Evolutionary conservation across 2,329 filamentous ascomycete species (phyloP), one percentile per base, ranked within the genome.

Genomic region (Plectosphaerella sp.): DNA sequence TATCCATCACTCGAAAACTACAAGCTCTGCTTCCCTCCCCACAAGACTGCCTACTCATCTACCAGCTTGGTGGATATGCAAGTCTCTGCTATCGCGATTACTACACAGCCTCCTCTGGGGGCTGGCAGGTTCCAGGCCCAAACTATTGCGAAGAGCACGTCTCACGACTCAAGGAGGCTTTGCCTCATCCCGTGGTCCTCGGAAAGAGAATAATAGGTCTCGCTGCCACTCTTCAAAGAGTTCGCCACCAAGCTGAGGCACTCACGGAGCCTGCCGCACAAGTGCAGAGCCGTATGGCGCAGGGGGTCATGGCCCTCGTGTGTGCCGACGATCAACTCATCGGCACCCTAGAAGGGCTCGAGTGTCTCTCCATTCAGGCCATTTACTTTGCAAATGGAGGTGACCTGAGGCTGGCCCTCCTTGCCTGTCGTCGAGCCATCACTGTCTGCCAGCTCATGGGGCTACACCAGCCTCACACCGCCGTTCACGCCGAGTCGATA

Each of bases 341-440:
- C 0, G 64, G 62, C 22, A 73, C 70, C 0, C 39, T 78, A 1
- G 76, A 80, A 49, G 75, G 76, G 0, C 59, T 81, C 6, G 74
- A 80, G 53, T 78, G 74, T 49, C 56, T 82, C n/a, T 67, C 79
- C 56, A 64, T 80, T 0, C 72, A 79, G 54, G 67, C 67, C 12
- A 64, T 77, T 20, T 77, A 72, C 56, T 64, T 74, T 7, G 72
- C 71, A 25, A 78, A 79, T 25, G 61, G 62, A 0, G 79, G 79
- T 1, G 70, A 74, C 25, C 63, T 79, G 3, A 70, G 74, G 0
- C 65, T 68, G 1, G 67, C 75, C 0, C 80, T 75, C 74, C 57
- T 79, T 4, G 63, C 67, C 0, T 67, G 66, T 36, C 71, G 78
- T 3, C 68, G 75, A 20, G 75, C 72, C 1, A 64, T 79, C 51